phyloP scores from a whole-genome alignment of 2,329 filamentous ascomycete genomes.

The Pyrenophora seminiperda region DNA sequence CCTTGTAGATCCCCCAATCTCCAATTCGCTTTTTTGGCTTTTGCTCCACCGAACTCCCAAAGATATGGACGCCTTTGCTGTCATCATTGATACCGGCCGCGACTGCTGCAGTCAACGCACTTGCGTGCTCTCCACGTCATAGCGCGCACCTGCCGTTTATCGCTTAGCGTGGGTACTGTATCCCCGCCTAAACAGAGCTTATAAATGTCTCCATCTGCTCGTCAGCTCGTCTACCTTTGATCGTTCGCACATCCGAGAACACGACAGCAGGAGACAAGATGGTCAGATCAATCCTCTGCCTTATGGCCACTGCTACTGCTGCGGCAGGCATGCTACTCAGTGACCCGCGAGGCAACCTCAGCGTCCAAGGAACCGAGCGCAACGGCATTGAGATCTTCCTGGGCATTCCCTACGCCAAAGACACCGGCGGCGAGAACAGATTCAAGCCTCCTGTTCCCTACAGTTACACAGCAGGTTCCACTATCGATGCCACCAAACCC shows the following conservation, averaged over 20 bases:
- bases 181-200: conserved; percentile 1
- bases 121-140: conserved; percentile 8
- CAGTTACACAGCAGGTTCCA: conserved; percentile 38
- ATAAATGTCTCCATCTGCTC: background rate
- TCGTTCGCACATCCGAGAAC: background rate
- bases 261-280: conserved; percentile 2
- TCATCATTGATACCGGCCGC: conserved; percentile 1
- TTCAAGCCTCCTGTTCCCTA: conserved; percentile 54
- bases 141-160: conserved; percentile 10
- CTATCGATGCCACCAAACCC: conserved; percentile 48
- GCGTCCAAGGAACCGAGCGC: conserved; percentile 52
- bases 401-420: conserved; percentile 55
- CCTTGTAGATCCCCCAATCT: too few relatives aligned
- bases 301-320: conserved; percentile 12
- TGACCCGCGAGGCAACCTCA: conserved; percentile 35
- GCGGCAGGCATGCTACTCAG: conserved; percentile 12
- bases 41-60: too few relatives aligned
- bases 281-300: conserved; percentile 8
- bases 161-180: conserved; percentile 4
- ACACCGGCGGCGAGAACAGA: conserved; percentile 53
- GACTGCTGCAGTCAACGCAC: conserved; percentile 6
- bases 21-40: too few relatives aligned
- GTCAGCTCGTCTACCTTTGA: background rate
- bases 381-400: conserved; percentile 57
- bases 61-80: background rate